Evolutionary conservation across 2,329 filamentous ascomycete genomes (phyloP).

Genomic region (Neofusicoccum parvum): DNA sequence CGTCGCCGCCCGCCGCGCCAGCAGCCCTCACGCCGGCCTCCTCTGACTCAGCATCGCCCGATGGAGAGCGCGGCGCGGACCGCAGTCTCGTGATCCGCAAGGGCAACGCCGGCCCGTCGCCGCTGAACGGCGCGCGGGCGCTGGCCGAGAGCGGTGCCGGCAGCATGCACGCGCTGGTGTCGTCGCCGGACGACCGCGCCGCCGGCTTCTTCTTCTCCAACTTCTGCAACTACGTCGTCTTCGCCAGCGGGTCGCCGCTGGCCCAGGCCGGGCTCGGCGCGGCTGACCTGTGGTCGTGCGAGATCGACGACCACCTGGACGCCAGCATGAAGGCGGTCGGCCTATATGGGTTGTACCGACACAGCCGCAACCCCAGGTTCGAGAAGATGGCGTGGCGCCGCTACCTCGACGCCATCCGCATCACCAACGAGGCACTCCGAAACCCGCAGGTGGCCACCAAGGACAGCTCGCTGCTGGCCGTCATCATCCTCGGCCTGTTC

Average conservation of each 20-base stretch:
- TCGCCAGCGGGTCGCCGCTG: background rate
- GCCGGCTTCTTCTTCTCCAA: conserved; percentile 35
- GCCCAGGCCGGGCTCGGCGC: conserved; percentile 1
- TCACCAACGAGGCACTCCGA: conserved; percentile 35
- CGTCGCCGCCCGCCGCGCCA: conserved; percentile 26
- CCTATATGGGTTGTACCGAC: conserved; percentile 35
- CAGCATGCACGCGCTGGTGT: background rate
- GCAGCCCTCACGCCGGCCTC: background rate
- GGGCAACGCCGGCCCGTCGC: background rate
- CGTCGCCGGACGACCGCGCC: conserved; percentile 34
- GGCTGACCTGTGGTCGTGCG: background rate
- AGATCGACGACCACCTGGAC: background rate
- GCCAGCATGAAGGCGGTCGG: conserved; percentile 37
- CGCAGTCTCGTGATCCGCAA: no score
- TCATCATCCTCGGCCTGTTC: conserved; percentile 36
- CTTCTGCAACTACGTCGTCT: conserved; percentile 26
- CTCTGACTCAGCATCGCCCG: background rate
- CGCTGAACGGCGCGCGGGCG: background rate
- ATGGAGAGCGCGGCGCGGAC: no score
- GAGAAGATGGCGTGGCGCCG: conserved; percentile 33
- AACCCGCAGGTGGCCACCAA: conserved; percentile 31
- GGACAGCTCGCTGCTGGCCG: conserved; percentile 36
- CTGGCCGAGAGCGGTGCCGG: conserved; percentile 24
- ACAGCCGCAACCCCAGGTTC: conserved; percentile 30
- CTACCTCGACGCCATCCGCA: conserved; percentile 35